Evolutionary conservation across 306 rosid genomes (phyloP).

Genomic region (Castanospermum australe): DNA sequence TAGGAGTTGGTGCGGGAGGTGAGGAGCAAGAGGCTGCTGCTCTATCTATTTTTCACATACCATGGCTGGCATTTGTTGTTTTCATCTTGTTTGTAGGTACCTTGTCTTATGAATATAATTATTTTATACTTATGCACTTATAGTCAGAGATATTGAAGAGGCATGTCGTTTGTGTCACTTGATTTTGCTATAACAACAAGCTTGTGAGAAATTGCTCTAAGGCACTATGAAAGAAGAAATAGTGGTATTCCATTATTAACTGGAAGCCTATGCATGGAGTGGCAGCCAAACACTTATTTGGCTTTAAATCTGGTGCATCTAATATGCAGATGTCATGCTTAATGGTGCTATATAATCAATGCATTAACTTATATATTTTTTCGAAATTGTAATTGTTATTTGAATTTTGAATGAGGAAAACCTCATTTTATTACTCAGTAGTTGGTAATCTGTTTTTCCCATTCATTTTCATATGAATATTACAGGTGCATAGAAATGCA

Average conservation of each 20-base stretch:
- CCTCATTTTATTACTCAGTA: background rate
- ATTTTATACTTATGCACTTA: slow-evolving; percentile 12
- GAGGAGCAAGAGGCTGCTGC: slow-evolving; percentile 79
- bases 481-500: background rate
- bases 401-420: slow-evolving; percentile 10
- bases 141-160: slow-evolving; percentile 5
- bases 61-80: slow-evolving; percentile 66
- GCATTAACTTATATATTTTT: background rate
- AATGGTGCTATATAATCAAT: background rate
- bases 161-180: background rate
- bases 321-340: background rate
- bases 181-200: slow-evolving; percentile 13
- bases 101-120: slow-evolving; percentile 53
- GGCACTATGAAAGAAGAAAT: slow-evolving; percentile 19
- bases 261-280: background rate
- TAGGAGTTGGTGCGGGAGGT: slow-evolving; percentile 96
- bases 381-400: background rate
- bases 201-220: slow-evolving; percentile 7
- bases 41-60: slow-evolving; percentile 70
- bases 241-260: background rate
- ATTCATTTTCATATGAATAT: background rate
- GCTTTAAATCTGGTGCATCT: background rate
- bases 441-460: slow-evolving; percentile 1
- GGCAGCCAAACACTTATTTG: background rate
- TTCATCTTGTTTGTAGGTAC: slow-evolving; percentile 92